Conservation (phyloP, 1,284 basidiomycete genomes). For the Xerocomus cyaneibrunnescens region DNA sequence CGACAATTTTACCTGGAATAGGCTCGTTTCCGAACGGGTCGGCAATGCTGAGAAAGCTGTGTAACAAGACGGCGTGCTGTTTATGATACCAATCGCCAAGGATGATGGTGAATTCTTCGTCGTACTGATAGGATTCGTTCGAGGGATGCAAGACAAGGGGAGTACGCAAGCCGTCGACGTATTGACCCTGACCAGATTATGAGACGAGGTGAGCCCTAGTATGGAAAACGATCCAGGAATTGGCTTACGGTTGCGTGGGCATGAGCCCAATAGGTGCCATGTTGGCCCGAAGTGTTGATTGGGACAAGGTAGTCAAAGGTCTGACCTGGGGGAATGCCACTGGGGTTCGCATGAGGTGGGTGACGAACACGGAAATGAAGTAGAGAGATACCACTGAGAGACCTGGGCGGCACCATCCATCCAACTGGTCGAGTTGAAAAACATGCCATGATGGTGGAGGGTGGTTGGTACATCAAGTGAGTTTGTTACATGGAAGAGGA, state of each 20-base stretch:
- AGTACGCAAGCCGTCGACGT: conserved; percentile 82
- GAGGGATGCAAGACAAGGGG: conserved; percentile 74
- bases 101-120: conserved; percentile 89
- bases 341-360: conserved; percentile 27
- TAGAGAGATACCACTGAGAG: conserved; percentile 67
- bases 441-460: conserved; percentile 91
- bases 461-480: conserved; percentile 61
- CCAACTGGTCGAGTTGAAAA: conserved; percentile 83
- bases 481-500: conserved; percentile 77
- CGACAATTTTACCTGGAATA: conserved; percentile 59
- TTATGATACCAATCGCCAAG: conserved; percentile 87
- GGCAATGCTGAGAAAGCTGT: conserved; percentile 70
- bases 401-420: conserved; percentile 85
- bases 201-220: neutral
- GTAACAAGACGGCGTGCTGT: conserved; percentile 63
- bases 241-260: conserved; percentile 57
- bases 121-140: conserved; percentile 70
- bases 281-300: conserved; percentile 68
- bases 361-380: neutral
- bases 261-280: conserved; percentile 91
- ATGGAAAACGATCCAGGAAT: neutral
- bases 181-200: conserved; percentile 63
- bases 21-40: conserved; percentile 89
- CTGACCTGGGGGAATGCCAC: conserved; percentile 79
- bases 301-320: conserved; percentile 81